Conservation (phyloP, 2,329 filamentous ascomycete species). For the Clarireedia sp. region DNA sequence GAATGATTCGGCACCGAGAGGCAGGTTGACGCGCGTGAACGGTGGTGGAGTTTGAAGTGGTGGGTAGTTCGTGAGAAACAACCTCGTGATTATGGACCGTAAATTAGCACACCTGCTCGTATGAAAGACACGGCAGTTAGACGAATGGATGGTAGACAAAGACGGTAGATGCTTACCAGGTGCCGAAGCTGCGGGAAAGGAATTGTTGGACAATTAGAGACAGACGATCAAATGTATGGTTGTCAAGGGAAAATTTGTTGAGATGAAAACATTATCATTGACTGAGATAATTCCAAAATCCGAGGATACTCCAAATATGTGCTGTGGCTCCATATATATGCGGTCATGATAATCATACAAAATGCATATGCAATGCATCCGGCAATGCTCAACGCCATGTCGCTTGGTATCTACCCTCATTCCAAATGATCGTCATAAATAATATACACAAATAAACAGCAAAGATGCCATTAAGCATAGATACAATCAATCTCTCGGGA, state of each 20-base stretch:
- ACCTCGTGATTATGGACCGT: too few relatives aligned
- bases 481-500: slow-evolving; percentile 22
- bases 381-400: slow-evolving; percentile 1
- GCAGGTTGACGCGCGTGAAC: too few relatives aligned
- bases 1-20: too few relatives aligned
- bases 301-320: neutral
- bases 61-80: too few relatives aligned
- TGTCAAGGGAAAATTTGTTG: neutral
- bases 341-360: slow-evolving; percentile 3
- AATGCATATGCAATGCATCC: neutral
- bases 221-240: neutral
- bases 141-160: too few relatives aligned
- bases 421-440: slow-evolving; percentile 1
- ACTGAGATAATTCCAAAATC: neutral
- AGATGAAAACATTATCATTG: neutral
- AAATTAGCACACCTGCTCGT: too few relatives aligned
- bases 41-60: too few relatives aligned
- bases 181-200: neutral
- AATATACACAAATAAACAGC: slow-evolving; percentile 2
- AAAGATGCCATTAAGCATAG: slow-evolving; percentile 15
- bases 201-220: neutral
- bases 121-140: too few relatives aligned
- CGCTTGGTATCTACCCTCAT: slow-evolving; percentile 7
- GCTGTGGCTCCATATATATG: slow-evolving; percentile 1
- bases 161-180: neutral